Percentiles rank a stretch among this genome's conserved stretches.
Conservation (phyloP, 768 basidiomycete species). For the Russula emetica region DNA sequence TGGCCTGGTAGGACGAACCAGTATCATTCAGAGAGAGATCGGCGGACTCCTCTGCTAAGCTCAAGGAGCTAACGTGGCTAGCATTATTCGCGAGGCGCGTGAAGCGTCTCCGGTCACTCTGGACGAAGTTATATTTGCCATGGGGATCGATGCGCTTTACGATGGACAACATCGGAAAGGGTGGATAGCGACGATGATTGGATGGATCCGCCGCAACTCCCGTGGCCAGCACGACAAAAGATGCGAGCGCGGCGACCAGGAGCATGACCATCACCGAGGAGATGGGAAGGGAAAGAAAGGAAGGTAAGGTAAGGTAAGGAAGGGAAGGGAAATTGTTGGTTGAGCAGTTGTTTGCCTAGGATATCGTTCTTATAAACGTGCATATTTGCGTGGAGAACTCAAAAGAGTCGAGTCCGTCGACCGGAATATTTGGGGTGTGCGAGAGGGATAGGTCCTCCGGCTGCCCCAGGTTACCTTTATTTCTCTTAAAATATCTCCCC, state of each 20-base stretch:
- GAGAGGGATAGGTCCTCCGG: background rate
- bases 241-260: background rate
- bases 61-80: background rate
- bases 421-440: background rate
- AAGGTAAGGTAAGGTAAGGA: too few species aligned
- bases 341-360: background rate
- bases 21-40: slow-evolving; percentile 43
- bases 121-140: background rate
- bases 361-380: background rate
- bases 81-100: background rate
- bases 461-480: background rate
- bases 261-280: background rate
- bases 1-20: slow-evolving; percentile 38
- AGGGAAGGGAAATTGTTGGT: background rate
- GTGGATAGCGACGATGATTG: too few species aligned
- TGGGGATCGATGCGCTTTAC: background rate
- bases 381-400: background rate
- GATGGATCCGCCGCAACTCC: background rate
- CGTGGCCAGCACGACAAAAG: background rate
- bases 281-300: too few species aligned
- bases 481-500: background rate
- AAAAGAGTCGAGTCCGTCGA: background rate
- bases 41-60: slow-evolving; percentile 15
- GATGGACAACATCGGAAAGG: too few species aligned
- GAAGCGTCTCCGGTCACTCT: background rate